These are phyloP conservation scores for Vitis vinifera DNA, from an alignment of 164 flowering plant species.

Conservation along the genomic window DNA sequence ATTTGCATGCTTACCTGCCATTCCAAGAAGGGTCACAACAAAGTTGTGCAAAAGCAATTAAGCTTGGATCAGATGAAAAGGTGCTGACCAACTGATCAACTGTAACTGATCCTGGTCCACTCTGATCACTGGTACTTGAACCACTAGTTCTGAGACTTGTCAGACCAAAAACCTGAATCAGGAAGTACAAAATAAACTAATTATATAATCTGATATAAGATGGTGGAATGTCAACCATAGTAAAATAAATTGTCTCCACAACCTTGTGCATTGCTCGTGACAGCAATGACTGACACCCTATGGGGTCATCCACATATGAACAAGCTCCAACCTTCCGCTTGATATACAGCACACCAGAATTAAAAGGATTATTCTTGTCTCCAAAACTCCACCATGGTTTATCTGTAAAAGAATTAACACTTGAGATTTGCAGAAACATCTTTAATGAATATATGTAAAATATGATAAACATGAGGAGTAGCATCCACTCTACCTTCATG, in stretches of 20 bases:
- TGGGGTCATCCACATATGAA: constrained; percentile 93
- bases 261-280: constrained; percentile 99
- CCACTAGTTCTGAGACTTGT: constrained; percentile 35
- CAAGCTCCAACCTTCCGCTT: constrained; percentile 96
- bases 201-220: neutral
- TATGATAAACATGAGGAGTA: neutral
- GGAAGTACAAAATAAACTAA: constrained; percentile 1
- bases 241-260: constrained; percentile 1
- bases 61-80: constrained; percentile 93
- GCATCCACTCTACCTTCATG: constrained; percentile 60
- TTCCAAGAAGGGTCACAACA: constrained; percentile 84
- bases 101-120: constrained; percentile 41
- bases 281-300: constrained; percentile 88
- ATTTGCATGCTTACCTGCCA: constrained; percentile 52
- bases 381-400: constrained; percentile 81
- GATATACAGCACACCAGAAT: constrained; percentile 77
- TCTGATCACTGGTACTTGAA: constrained; percentile 16
- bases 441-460: neutral
- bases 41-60: constrained; percentile 92
- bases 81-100: constrained; percentile 91
- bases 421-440: neutral
- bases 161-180: constrained; percentile 68
- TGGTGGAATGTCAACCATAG: neutral
- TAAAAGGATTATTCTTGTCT: constrained; percentile 75
- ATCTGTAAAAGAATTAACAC: constrained; percentile 40